Evolutionary conservation across 352 stramenopile genomes (phyloP).

Genomic region (Pythium brassicae): DNA sequence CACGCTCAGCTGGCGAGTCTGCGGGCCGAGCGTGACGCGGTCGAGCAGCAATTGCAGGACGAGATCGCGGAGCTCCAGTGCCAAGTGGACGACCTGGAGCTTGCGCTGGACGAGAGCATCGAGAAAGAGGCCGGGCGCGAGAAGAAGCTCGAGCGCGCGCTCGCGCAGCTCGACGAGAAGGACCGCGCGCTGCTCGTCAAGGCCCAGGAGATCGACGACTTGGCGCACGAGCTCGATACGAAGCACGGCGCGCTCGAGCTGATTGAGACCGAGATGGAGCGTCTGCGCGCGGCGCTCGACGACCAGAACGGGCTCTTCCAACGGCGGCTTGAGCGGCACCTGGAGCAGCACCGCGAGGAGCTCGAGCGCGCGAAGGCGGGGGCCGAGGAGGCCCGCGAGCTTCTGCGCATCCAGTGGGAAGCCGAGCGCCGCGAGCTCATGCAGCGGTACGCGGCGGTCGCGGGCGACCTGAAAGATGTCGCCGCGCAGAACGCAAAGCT

Average conservation of each 20-base stretch:
- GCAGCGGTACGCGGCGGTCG: conserved; percentile 32
- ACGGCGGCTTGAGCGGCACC: conserved; percentile 38
- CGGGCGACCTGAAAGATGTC: conserved; percentile 37
- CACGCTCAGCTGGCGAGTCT: conserved; percentile 48
- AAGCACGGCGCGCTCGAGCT: conserved; percentile 59
- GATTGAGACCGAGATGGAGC: conserved; percentile 68
- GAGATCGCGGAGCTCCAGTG: conserved; percentile 42
- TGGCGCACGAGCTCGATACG: conserved; percentile 32
- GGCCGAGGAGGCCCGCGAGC: conserved; percentile 35
- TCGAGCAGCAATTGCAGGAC: conserved; percentile 39
- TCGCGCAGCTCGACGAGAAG: conserved; percentile 17
- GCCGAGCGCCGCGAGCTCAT: conserved; percentile 28
- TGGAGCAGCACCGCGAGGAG: conserved; percentile 44
- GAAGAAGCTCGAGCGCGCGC: conserved; percentile 26
- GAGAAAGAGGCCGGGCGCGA: conserved; percentile 32
- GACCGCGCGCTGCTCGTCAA: conserved; percentile 14
- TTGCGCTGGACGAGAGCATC: conserved; percentile 51
- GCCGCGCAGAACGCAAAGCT: conserved; percentile 49
- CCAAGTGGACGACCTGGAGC: conserved; percentile 60
- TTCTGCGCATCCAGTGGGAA: conserved; percentile 30
- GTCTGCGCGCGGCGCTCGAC: conserved; percentile 40
- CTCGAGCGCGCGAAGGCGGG: conserved; percentile 22
- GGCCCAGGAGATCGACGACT: conserved; percentile 16
- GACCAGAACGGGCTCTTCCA: conserved; percentile 59
- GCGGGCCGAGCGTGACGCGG: conserved; percentile 18